Evolutionary conservation across 306 rosid genomes (phyloP), one percentile per base, ranked within the genome.

Genomic region (Geum urbanum): DNA sequence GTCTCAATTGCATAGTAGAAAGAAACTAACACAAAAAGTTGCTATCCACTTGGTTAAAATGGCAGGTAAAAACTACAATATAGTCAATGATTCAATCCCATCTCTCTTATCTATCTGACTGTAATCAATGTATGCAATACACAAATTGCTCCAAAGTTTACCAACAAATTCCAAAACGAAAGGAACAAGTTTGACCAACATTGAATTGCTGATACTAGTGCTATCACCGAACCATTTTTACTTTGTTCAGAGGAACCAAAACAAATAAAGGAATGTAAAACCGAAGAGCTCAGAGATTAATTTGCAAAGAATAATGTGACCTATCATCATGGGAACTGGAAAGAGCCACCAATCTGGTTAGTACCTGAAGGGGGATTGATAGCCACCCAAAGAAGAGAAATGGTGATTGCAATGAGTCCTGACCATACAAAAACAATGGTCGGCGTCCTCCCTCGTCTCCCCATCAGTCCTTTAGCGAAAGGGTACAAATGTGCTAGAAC

Each of bases 371-470:
- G 98, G 16, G 98, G 98, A 70, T 81, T 90, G 77, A 94, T 90
- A n/a, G 98, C 97, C 57, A 94, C 98, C 98, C 98, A 94, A 10
- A 94, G 85, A 75, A 92, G 98, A 63, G 98, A 92, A 47, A 92
- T 92, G 27, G 92, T 92, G 81, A 92, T 88, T 5, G 98, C 92
- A 53, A 92, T 84, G 47, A 94, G 87, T 5, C 97, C 98, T 48
- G 98, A 94, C 98, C 98, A 94, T 24, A 94, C 98, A 84, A 86
- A 92, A 78, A 92, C 98, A 86, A 90, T 86, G 85, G 98, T 92
- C 19, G 98, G 98, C 8, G 98, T 92, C 73, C 83, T 86, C 14
- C 96, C 98, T 72, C 98, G 85, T 80, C 96, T 81, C 74, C 98
- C 98, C 98, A 92, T 92, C 74, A 92, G 73, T 56, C 98, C 96